Evolutionary conservation across 306 rosid species (phyloP), one percentile per base, ranked within the genome.

Genomic region (Carpinus fangiana): DNA sequence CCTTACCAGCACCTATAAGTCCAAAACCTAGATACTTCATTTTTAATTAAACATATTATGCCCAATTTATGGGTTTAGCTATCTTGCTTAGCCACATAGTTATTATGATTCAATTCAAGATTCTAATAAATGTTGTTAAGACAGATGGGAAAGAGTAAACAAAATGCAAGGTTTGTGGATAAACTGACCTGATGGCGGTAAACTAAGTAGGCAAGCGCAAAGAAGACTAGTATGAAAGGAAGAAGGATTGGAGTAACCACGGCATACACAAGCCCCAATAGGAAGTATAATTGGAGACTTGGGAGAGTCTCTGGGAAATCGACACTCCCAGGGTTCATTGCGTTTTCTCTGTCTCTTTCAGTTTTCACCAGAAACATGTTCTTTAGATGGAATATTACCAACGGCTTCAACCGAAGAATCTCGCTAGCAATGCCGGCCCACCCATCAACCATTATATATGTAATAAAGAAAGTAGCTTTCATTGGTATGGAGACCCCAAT

Each of bases 361-460:
- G 99, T 95, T 87, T 95, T 95, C 76, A 95, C 99, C 82, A 95
- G 7, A 86, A 95, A 93, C 76, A 95, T 78, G 82, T 95, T 95
- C 86, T 95, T 93, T 55, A 95, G 98, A 87, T 95, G 99, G 80
- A 79, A 95, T 81, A 93, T 90, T 85, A 93, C 97, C 89, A 95
- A 82, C 20, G 93, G 92, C 88, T 93, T 95, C 81, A 95, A 83
- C 38, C 99, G 91, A 77, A 95, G 99, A 83, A 95, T 93, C 88
- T 95, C 99, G 36, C 96, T 76, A 13, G 99, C 99, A 80, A 93
- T 84, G 71, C 97, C 98, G 65, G 99, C 99, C 99, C 99, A 95
- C 36, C 99, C 99, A 73, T 95, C 99, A 75, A 95, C 88, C 99
- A 95, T 95, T 86, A 95, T 95, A 76, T 91, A 95, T 9, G 99